phyloP scores from a whole-genome alignment of 306 rosid species.

The Pachyrhizus erosus region DNA sequence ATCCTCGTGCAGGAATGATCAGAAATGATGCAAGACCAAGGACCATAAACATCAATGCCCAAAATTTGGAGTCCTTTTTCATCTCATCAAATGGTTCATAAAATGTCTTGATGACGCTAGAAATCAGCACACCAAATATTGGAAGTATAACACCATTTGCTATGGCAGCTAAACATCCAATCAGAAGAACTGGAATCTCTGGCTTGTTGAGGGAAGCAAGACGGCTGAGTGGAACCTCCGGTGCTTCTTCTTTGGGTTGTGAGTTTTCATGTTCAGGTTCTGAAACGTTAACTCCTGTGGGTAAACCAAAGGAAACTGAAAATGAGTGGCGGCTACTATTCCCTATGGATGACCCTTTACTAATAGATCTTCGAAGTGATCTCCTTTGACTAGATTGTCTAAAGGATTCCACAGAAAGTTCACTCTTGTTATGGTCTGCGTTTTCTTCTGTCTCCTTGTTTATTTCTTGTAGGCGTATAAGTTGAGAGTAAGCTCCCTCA shows the following conservation, averaged over 20 bases:
- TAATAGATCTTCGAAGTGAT: conserved; percentile 64
- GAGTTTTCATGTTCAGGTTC: conserved; percentile 49
- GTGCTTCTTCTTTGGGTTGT: conserved; percentile 46
- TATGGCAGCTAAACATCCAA: conserved; percentile 69
- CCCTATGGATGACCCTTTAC: conserved; percentile 75
- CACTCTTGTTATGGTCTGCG: conserved; percentile 49
- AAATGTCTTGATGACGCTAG: conserved; percentile 69
- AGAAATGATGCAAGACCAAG: conserved; percentile 64
- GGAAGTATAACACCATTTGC: conserved; percentile 71
- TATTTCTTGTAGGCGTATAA: conserved; percentile 75
- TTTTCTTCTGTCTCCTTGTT: conserved; percentile 55
- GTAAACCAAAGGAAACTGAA: conserved; percentile 74
- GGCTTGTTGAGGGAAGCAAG: conserved; percentile 89
- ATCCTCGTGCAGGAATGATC: conserved; percentile 56
- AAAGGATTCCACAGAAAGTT: conserved; percentile 52
- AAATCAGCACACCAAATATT: conserved; percentile 63
- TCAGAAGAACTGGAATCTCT: conserved; percentile 73
- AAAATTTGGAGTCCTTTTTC: conserved; percentile 69
- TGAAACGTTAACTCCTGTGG: conserved; percentile 57
- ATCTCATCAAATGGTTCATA: conserved; percentile 63
- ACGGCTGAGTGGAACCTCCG: conserved; percentile 66
- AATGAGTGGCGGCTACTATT: conserved; percentile 81
- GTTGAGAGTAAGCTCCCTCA: conserved; percentile 85
- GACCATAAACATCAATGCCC: conserved; percentile 66
- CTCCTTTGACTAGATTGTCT: conserved; percentile 67